Conservation (phyloP, 106 monocot species). For the Ottelia alismoides region DNA sequence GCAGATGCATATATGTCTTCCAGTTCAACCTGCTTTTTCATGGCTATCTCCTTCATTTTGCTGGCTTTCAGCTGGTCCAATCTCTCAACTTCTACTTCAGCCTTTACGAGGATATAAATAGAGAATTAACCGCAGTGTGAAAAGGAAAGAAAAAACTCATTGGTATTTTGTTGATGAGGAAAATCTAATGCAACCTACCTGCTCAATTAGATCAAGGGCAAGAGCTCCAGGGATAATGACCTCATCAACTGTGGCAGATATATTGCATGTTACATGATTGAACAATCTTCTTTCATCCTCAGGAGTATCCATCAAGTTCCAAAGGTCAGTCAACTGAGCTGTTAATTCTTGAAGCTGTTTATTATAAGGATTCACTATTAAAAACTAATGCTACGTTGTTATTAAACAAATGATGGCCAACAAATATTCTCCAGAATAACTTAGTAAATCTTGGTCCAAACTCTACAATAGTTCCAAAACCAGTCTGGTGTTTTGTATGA, state of each 20-base stretch:
- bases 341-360: slow-evolving; percentile 14
- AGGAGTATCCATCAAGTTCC: too few relatives aligned
- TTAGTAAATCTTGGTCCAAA: too few relatives aligned
- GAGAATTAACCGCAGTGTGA: neutral
- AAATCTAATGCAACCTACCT: neutral
- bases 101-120: slow-evolving; percentile 5
- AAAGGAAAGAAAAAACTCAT: neutral
- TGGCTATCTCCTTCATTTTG: too few relatives aligned
- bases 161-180: neutral
- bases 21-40: slow-evolving; percentile 12
- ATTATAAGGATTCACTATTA: too few relatives aligned
- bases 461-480: too few relatives aligned
- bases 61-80: slow-evolving; percentile 31
- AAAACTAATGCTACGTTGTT: too few relatives aligned
- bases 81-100: slow-evolving; percentile 9
- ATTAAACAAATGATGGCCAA: too few relatives aligned
- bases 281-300: slow-evolving; percentile 6
- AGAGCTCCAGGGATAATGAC: slow-evolving; percentile 17
- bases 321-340: slow-evolving; percentile 1
- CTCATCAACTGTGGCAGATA: slow-evolving; percentile 13
- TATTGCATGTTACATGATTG: slow-evolving; percentile 14
- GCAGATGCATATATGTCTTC: slow-evolving; percentile 12
- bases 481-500: too few relatives aligned
- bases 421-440: too few relatives aligned
- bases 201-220: slow-evolving; percentile 22